Evolutionary conservation across 2,329 filamentous ascomycete species (phyloP), one percentile per base, ranked within the genome.

Genomic region (Chaetomium strumarium): DNA sequence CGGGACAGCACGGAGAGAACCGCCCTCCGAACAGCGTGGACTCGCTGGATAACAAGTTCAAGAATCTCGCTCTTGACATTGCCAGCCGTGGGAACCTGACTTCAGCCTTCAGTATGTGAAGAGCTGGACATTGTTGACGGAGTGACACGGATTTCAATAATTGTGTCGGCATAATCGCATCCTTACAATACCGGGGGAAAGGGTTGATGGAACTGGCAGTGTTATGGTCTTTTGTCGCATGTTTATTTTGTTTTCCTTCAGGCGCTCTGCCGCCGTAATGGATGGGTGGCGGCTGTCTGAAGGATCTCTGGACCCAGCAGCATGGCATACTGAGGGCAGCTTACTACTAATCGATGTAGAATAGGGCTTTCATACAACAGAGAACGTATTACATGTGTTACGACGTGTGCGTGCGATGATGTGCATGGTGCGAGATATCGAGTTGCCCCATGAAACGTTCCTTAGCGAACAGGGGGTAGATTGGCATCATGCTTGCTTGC

Each of bases 1-100:
- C 63, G 5, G 69, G 72, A 52, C 73, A 70, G 60, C 67, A 67
- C 36, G 68, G 69, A 17, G 75, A 78, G 65, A 78, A 78, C 58
- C 66, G 69, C 20, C 75, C 72, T 33, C 73, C 72, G 0, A 56
- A 60, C 37, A 62, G 61, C n/a, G 63, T 63, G n/a, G 53, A 60
- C 47, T 64, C 65, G 9, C 53, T 63, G 33, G 65, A 68, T 44
- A 63, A 66, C 36, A 64, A 66, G 42, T 56, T 58, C 49, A 57
- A 56, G 34, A 55, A 57, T 31, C 37, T 62, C 14, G 42, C 58
- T 6, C 17, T 59, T 16, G 55, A 59, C 17, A 51, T 44, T 11
- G 44, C 61, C 38, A 40, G 42, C 14, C 55, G 46, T 12, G 46
- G 38, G 33, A 51, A 59, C 49, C 19, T 58, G 36, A 41, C 44